Base-by-base conservation (phyloP, 2,329 filamentous ascomycete genomes). In the Aureobasidium lini region DNA sequence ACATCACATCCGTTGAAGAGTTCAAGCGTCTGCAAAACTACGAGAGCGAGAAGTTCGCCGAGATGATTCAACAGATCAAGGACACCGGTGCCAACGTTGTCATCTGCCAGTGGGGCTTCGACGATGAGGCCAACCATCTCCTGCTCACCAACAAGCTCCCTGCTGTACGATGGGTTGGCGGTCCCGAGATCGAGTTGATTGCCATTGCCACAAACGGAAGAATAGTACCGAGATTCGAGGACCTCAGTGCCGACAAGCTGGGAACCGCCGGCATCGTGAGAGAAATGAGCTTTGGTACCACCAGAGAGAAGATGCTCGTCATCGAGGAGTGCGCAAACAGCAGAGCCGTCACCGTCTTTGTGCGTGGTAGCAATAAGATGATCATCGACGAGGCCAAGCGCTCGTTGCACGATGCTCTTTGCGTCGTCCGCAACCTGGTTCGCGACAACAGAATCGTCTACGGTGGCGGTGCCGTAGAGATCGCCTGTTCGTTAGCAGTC, bases 261-360 rank as follows among this genome's bases (percentile, higher is more conserved):
- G 94, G 94, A 63, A 87, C 79, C 28, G 94, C 94, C 23, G 94
- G 94, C 61, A 77, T 95, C 49, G 94, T 99, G 61, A 84, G 91
- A 65, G 92, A 99, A 76, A 91, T 99, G 88, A 88, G 85, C 31
- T 99, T 99, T 70, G 94, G 94, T 68, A 99, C 94, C 1, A 99
- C 94, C 44, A 84, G 94, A 70, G 94, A 99, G 77, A 97, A 99
- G 84, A 99, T 99, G 94, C 81, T 99, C 68, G 90, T 99, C 60
- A 99, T 99, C 68, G 95, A 99, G 78, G 94, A 99, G 77, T 99
- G 94, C 72, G 94, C 95, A 70, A 99, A 99, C 79, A 96, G 90
- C 61, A 83, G 94, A 69, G 94, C 94, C 46, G 95, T 99, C 62
- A 99, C 94, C 2, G 86, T 95, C 59, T 99, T 99, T 74, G 89